A percentile compares a stretch with the other conserved stretches of the same genome.
These are phyloP conservation scores for Diutina siamensis DNA, from an alignment of 1,139 yeast species.

Conservation along the genomic window DNA sequence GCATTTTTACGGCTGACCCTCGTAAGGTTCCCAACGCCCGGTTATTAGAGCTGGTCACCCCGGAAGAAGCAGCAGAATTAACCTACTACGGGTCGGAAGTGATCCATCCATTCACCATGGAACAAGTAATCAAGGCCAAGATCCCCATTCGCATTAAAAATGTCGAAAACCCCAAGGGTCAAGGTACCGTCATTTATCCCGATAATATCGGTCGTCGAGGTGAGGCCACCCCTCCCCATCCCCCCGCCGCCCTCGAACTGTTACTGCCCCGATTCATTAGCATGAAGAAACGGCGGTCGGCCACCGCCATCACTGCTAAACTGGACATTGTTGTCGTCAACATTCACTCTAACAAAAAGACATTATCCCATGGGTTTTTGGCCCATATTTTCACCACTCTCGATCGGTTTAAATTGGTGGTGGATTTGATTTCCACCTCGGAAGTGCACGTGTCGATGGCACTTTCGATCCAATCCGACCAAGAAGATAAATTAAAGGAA, in stretches of 20 bases:
- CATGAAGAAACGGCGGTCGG: conserved; percentile 53
- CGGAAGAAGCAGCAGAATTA: conserved; percentile 96
- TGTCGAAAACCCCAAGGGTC: conserved; percentile 84
- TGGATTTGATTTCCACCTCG: conserved; percentile 90
- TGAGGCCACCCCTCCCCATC: conserved; percentile 87
- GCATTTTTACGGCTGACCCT: conserved; percentile 97
- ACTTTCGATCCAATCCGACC: conserved; percentile 59
- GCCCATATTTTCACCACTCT: conserved; percentile 82
- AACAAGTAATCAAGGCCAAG: conserved; percentile 90
- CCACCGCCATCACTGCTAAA: conserved; percentile 95
- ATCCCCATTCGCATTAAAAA: conserved; percentile 95
- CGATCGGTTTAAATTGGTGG: conserved; percentile 78
- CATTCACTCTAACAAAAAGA: conserved; percentile 87
- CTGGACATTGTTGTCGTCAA: conserved; percentile 85
- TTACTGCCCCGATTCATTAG: conserved; percentile 32
- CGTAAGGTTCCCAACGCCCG: conserved; percentile 89
- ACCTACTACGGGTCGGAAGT: conserved; percentile 97
- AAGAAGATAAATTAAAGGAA: conserved; percentile 43
- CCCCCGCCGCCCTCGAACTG: conserved; percentile 65
- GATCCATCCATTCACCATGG: conserved; percentile 98
- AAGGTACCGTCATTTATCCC: conserved; percentile 89
- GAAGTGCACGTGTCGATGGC: conserved; percentile 99
- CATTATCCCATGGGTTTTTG: conserved; percentile 87
- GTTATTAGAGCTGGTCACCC: conserved; percentile 77
- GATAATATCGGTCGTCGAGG: conserved; percentile 79